Evolutionary conservation across 2,329 filamentous ascomycete genomes (phyloP), one percentile per base, ranked within the genome.

Genomic region (Hypoxylon sp.): DNA sequence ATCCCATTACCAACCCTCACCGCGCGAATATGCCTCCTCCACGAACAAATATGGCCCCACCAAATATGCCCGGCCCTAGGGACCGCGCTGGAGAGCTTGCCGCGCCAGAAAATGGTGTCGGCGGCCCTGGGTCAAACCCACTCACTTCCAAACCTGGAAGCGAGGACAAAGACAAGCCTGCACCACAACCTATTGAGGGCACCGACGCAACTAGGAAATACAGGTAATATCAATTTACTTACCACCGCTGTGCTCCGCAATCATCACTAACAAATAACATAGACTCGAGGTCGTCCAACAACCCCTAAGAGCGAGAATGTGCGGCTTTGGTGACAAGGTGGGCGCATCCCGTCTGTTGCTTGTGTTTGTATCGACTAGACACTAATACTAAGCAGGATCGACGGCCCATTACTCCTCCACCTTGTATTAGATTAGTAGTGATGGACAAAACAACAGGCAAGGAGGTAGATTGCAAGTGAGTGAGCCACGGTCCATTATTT

Each of bases 251-350:
- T 52, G 33, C 26, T 14, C 33, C 14, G 31, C 59, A 51, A 31
- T 54, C 65, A 33, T 61, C 19, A 39, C 68, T 77, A 58, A 77
- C 67, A 62, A 61, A 53, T 39, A 31, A 39, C 26, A 67, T 72
- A 92, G 90, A 68, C 86, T 97, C 55, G 85, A 91, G 72, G 93
- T 98, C 67, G 90, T 93, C 72, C 96, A 99, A 83, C 94, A 98
- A 80, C 96, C 96, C 55, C 87, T 93, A 75, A 90, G 96, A 75
- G 96, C 96, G 72, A 92, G 96, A 68, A 98, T 98, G 96, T 99
- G 96, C 83, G 96, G 96, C 6, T 99, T 98, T 82, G 96, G 96
- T 70, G 96, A 99, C 84, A 99, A 98, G 87, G 93, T 96, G 82
- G 63, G 83, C 74, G 63, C 65, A 58, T 37, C 50, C 29, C 57